Evolutionary conservation across 495 filamentous ascomycete species (phyloP).

Genomic region (Penicillium simplicissimum): DNA sequence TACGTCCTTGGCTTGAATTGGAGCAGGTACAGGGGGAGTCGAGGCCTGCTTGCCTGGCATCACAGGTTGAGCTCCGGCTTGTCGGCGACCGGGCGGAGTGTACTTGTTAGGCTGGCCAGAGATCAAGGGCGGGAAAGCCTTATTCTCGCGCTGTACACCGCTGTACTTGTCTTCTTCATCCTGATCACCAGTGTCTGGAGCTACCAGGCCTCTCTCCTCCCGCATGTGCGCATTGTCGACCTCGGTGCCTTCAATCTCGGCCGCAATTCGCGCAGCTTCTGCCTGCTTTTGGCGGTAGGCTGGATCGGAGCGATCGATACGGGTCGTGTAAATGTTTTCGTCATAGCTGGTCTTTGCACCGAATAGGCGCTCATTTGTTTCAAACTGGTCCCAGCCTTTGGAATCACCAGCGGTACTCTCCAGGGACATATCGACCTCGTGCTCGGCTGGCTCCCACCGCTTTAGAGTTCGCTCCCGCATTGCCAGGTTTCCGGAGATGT

Average conservation of each 20-base stretch:
- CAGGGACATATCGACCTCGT: slow-evolving; percentile 64
- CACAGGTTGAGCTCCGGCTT: slow-evolving; percentile 66
- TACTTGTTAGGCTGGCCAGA: slow-evolving; percentile 73
- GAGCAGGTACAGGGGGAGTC: slow-evolving; percentile 19
- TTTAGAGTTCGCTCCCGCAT: slow-evolving; percentile 76
- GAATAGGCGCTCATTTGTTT: slow-evolving; percentile 82
- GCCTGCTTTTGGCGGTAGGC: slow-evolving; percentile 74
- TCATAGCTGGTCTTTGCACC: slow-evolving; percentile 86
- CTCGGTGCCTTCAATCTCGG: slow-evolving; percentile 78
- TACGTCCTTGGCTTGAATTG: slow-evolving; percentile 32
- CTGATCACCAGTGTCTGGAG: slow-evolving; percentile 66
- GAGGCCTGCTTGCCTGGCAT: slow-evolving; percentile 59
- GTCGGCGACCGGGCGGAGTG: slow-evolving; percentile 82
- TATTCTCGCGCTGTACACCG: slow-evolving; percentile 75
- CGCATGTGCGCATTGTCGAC: slow-evolving; percentile 76
- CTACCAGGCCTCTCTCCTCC: slow-evolving; percentile 79
- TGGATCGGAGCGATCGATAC: slow-evolving; percentile 79
- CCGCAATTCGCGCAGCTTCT: slow-evolving; percentile 77
- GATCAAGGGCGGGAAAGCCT: slow-evolving; percentile 66
- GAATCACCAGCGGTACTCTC: slow-evolving; percentile 52
- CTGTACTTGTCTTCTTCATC: slow-evolving; percentile 97
- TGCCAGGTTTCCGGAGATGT: slow-evolving; percentile 75
- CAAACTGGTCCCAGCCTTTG: slow-evolving; percentile 89
- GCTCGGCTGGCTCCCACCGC: slow-evolving; percentile 76
- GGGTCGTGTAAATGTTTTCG: slow-evolving; percentile 91